Conservation (phyloP, 164 flowering plant species). For the Liriodendron chinense region DNA sequence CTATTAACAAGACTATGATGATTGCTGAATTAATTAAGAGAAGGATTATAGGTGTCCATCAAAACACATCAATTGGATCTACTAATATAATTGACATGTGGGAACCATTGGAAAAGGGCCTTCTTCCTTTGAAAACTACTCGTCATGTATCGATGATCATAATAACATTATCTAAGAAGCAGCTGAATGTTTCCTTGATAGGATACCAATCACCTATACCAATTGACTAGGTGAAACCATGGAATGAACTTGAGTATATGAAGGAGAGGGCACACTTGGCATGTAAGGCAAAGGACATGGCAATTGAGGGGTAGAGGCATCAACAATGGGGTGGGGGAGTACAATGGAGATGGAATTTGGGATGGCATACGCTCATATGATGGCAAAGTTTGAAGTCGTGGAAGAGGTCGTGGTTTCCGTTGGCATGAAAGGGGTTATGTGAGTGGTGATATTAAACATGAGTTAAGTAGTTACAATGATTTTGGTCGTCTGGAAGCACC, state of each 20-base stretch:
- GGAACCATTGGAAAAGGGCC: slow-evolving; percentile 73
- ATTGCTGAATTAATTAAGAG: no score
- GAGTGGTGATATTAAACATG: slow-evolving; percentile 37
- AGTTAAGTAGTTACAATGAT: slow-evolving; percentile 36
- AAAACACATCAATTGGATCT: slow-evolving; percentile 51
- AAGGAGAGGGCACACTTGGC: slow-evolving; percentile 38
- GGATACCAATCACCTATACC: slow-evolving; percentile 64
- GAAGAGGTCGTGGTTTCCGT: slow-evolving; percentile 39
- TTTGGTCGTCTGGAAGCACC: slow-evolving; percentile 29
- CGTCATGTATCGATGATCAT: slow-evolving; percentile 60
- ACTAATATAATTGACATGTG: slow-evolving; percentile 58
- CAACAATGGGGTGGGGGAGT: slow-evolving; percentile 30
- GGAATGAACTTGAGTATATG: slow-evolving; percentile 36
- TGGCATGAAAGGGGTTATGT: slow-evolving; percentile 49
- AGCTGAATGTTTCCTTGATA: slow-evolving; percentile 41
- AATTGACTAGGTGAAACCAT: slow-evolving; percentile 47
- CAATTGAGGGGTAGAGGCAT: slow-evolving; percentile 29
- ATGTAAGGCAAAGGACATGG: slow-evolving; percentile 39
- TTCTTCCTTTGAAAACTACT: slow-evolving; percentile 60
- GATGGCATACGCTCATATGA: slow-evolving; percentile 42
- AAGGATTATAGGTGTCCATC: no score
- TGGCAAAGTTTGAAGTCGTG: slow-evolving; percentile 45
- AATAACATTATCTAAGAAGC: slow-evolving; percentile 52
- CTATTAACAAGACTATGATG: no score
- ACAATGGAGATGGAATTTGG: slow-evolving; percentile 40